These are phyloP conservation scores for Bombardia bombarda DNA, from an alignment of 495 filamentous ascomycete species.

Conservation along the genomic window DNA sequence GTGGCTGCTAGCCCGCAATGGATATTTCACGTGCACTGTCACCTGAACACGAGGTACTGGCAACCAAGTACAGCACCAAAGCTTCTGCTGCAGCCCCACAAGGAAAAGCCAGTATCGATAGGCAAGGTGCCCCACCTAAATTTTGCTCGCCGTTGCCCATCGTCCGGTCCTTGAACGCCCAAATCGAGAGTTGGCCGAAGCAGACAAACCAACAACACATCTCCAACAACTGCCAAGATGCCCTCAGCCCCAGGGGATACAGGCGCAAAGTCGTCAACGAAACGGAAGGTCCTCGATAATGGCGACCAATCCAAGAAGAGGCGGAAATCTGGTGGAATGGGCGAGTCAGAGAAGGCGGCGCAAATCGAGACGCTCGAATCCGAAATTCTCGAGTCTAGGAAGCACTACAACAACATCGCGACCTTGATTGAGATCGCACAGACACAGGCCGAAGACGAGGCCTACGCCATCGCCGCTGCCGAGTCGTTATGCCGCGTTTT, in stretches of 20 bases:
- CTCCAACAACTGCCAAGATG: constrained; percentile 12
- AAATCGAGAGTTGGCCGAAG: background rate
- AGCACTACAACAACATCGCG: constrained; percentile 89
- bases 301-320: constrained; percentile 41
- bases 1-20: too few relatives aligned
- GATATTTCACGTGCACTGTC: background rate
- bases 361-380: constrained; percentile 64
- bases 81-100: too few relatives aligned
- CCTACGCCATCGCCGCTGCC: constrained; percentile 48
- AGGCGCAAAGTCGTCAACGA: constrained; percentile 20
- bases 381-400: constrained; percentile 72
- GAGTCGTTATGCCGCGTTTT: constrained; percentile 89
- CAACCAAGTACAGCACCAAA: too few relatives aligned
- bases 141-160: constrained; percentile 6
- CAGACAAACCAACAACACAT: background rate
- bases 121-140: constrained; percentile 19
- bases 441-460: constrained; percentile 26
- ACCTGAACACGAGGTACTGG: too few relatives aligned
- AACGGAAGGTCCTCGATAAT: constrained; percentile 40
- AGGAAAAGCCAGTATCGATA: background rate
- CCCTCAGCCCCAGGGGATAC: constrained; percentile 12
- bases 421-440: constrained; percentile 56
- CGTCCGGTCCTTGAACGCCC: background rate
- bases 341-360: constrained; percentile 37
- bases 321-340: constrained; percentile 32